Evolutionary conservation across 176 grass and related monocot species (phyloP).

Genomic region (Neostapfia colusana): DNA sequence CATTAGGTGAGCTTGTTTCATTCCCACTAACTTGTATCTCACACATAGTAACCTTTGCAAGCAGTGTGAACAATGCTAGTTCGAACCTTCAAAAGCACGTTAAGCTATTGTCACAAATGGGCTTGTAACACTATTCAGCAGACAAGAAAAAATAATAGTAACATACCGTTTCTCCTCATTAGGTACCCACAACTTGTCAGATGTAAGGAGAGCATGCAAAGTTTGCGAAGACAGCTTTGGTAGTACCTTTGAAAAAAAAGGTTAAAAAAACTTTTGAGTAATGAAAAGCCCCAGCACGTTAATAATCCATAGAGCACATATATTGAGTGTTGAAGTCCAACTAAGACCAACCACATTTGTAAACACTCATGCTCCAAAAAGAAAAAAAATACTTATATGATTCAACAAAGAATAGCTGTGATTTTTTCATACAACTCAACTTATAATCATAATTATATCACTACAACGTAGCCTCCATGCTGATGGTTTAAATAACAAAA

Average conservation of each 20-base stretch:
- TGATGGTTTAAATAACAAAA: slow-evolving; percentile 5
- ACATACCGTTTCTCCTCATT: slow-evolving; percentile 97
- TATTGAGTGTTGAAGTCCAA: slow-evolving; percentile 3
- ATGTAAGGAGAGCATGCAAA: slow-evolving; percentile 82
- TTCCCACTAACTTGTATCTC: slow-evolving; percentile 54
- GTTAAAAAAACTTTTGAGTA: slow-evolving; percentile 31
- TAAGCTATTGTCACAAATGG: slow-evolving; percentile 23
- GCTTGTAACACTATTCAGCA: slow-evolving; percentile 26
- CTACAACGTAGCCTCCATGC: neutral
- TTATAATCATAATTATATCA: neutral
- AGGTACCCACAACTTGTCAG: slow-evolving; percentile 93
- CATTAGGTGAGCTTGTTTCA: slow-evolving; percentile 34
- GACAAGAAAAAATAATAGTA: slow-evolving; percentile 14
- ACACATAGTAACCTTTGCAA: slow-evolving; percentile 67
- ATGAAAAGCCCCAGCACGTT: neutral
- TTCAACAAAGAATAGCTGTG: neutral
- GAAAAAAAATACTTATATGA: slow-evolving; percentile 7
- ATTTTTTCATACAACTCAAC: neutral
- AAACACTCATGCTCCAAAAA: neutral
- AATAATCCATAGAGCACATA: neutral
- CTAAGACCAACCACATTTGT: neutral
- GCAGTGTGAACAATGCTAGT: slow-evolving; percentile 82
- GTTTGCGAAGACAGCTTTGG: slow-evolving; percentile 98
- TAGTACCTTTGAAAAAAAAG: slow-evolving; percentile 66
- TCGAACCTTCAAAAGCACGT: slow-evolving; percentile 80